These are phyloP conservation scores for Hypericum androsaemum DNA, from an alignment of 345 rosid genomes.

Conservation along the genomic window DNA sequence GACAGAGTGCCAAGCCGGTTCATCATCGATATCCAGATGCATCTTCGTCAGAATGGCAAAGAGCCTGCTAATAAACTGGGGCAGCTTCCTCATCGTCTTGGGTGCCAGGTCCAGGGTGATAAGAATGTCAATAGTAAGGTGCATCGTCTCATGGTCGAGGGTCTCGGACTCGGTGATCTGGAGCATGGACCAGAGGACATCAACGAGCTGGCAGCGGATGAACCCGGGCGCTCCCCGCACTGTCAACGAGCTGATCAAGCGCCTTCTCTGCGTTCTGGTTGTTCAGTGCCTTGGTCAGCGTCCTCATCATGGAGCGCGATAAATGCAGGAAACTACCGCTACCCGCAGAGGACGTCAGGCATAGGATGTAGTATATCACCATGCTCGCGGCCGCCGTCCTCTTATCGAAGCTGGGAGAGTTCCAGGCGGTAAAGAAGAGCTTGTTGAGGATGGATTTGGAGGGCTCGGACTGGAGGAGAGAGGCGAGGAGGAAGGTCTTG, in stretches of 20 bases:
- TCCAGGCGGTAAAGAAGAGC: slow-evolving; percentile 63
- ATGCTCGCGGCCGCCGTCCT: slow-evolving; percentile 90
- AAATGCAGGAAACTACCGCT: slow-evolving; percentile 93
- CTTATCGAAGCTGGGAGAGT: slow-evolving; percentile 54
- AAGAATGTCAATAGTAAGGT: slow-evolving; percentile 86
- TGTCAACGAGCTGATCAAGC: slow-evolving; percentile 77
- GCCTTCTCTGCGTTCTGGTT: slow-evolving; percentile 93
- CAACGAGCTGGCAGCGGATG: slow-evolving; percentile 77
- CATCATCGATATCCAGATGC: slow-evolving; percentile 89
- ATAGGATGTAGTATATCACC: slow-evolving; percentile 86
- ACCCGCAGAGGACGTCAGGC: slow-evolving; percentile 52
- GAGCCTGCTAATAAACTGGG: slow-evolving; percentile 82
- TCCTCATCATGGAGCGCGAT: slow-evolving; percentile 83
- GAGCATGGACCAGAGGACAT: slow-evolving; percentile 86
- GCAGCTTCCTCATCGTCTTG: slow-evolving; percentile 96
- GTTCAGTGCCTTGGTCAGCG: slow-evolving; percentile 84
- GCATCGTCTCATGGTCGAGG: slow-evolving; percentile 84
- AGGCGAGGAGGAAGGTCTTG: slow-evolving; percentile 61
- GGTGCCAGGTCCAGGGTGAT: slow-evolving; percentile 92
- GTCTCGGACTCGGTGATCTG: slow-evolving; percentile 94
- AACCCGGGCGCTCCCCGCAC: slow-evolving; percentile 96
- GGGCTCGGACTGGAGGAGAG: slow-evolving; percentile 70
- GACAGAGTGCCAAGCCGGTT: slow-evolving; percentile 82
- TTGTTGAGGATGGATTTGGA: slow-evolving; percentile 72
- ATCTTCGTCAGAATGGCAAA: slow-evolving; percentile 83